phyloP scores from a whole-genome alignment of 139 green algal species.

The Mesotaenium endlicherianum region DNA sequence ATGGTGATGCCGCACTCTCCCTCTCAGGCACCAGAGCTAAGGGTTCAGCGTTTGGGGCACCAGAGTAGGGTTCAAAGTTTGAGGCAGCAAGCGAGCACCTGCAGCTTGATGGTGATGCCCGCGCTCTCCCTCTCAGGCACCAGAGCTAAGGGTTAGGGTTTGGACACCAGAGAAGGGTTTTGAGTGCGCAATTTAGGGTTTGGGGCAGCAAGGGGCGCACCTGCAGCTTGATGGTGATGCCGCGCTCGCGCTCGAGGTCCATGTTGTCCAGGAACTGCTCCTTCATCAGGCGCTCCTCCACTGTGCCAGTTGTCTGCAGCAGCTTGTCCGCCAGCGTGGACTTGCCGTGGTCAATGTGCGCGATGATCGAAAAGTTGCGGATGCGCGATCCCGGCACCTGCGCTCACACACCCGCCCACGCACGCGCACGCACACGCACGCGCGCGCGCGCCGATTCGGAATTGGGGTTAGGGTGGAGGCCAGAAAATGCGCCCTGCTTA shows the following conservation, averaged over 20 bases:
- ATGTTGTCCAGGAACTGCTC: slow-evolving; percentile 92
- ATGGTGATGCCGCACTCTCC: no score
- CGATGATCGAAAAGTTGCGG: slow-evolving; percentile 82
- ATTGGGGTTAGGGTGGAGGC: neutral
- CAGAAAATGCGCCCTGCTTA: neutral
- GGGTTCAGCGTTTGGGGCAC: no score
- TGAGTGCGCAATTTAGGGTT: slow-evolving; percentile 1
- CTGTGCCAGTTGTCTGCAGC: slow-evolving; percentile 73
- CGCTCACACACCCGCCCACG: neutral
- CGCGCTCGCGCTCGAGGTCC: slow-evolving; percentile 76
- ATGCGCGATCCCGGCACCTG: slow-evolving; percentile 62
- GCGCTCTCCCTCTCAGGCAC: no score
- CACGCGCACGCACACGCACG: neutral
- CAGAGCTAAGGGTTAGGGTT: no score
- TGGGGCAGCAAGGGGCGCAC: neutral
- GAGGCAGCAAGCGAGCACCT: neutral
- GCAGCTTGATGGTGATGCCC: neutral
- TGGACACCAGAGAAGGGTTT: no score
- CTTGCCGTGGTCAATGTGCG: slow-evolving; percentile 83
- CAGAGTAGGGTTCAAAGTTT: no score
- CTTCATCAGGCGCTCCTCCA: slow-evolving; percentile 61
- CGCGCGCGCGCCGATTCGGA: neutral
- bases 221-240: slow-evolving; percentile 95
- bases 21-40: no score
- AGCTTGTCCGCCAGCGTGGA: slow-evolving; percentile 77